Evolutionary conservation across 164 flowering plant species (phyloP).

Genomic region (Magnolia officinalis): DNA sequence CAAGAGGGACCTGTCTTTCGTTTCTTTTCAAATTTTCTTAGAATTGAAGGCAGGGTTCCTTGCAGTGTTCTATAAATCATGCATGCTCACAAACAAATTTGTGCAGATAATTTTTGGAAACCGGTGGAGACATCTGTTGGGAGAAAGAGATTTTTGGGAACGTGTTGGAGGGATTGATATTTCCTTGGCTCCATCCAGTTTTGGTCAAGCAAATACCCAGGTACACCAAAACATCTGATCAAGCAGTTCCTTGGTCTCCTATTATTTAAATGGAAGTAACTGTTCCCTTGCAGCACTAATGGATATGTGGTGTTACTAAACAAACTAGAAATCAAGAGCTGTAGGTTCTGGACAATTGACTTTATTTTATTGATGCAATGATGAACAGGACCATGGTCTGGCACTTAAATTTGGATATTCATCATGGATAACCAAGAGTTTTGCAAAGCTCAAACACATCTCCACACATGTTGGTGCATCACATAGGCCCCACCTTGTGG

Average conservation of each 20-base stretch:
- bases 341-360: no score
- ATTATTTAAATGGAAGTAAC: not conserved
- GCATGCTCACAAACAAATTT: not conserved
- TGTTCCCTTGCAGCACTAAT: not conserved
- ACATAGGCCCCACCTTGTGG: no score
- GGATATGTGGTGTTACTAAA: not conserved
- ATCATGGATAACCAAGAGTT: no score
- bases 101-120: constrained; percentile 93
- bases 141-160: constrained; percentile 94
- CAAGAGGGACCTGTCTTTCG: no score
- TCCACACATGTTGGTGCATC: no score
- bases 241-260: not conserved
- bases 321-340: not conserved
- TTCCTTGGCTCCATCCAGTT: constrained; percentile 87
- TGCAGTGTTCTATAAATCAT: constrained; percentile 3
- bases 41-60: no score
- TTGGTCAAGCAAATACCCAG: constrained; percentile 96
- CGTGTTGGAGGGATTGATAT: constrained; percentile 91
- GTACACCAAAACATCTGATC: constrained; percentile 27
- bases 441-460: no score
- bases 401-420: no score
- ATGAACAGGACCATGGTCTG: no score
- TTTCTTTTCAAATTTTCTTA: no score
- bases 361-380: no score
- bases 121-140: constrained; percentile 92